Evolutionary conservation across 108 stramenopile genomes (phyloP).

Genomic region (Epipyxis sp.): DNA sequence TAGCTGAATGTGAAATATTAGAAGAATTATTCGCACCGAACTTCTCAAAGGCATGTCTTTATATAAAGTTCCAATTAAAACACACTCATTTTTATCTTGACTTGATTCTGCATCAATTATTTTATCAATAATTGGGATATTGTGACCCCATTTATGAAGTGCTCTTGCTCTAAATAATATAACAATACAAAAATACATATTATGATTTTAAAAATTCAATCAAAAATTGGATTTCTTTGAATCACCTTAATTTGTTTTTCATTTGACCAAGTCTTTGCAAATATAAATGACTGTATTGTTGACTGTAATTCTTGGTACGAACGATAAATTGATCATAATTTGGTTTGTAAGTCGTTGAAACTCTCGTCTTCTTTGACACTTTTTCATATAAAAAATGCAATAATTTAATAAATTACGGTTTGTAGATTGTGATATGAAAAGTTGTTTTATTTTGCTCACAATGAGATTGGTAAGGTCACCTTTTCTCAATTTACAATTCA

Average conservation of each 20-base stretch:
- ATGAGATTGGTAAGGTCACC: too few species aligned
- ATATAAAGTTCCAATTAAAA: not conserved
- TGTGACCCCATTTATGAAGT: not conserved
- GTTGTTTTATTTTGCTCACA: too few species aligned
- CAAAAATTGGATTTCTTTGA: not conserved
- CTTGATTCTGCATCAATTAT: not conserved
- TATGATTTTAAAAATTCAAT: too few species aligned
- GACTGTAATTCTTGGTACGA: slow-evolving; percentile 3
- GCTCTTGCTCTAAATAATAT: not conserved
- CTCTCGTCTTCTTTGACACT: too few species aligned
- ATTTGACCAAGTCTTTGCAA: not conserved
- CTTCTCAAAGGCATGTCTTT: not conserved
- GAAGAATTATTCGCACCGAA: too few species aligned
- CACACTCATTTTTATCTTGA: not conserved
- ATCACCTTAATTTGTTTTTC: not conserved
- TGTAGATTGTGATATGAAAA: too few species aligned
- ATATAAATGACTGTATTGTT: slow-evolving; percentile 8
- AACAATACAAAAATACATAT: not conserved
- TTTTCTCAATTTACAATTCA: too few species aligned
- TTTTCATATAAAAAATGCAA: too few species aligned
- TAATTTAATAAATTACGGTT: too few species aligned
- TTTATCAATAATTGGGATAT: not conserved
- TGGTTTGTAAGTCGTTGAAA: not conserved
- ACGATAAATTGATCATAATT: not conserved
- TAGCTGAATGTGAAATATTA: too few species aligned